Evolutionary conservation across 768 basidiomycete species (phyloP).

Genomic region (Suillus placidus): DNA sequence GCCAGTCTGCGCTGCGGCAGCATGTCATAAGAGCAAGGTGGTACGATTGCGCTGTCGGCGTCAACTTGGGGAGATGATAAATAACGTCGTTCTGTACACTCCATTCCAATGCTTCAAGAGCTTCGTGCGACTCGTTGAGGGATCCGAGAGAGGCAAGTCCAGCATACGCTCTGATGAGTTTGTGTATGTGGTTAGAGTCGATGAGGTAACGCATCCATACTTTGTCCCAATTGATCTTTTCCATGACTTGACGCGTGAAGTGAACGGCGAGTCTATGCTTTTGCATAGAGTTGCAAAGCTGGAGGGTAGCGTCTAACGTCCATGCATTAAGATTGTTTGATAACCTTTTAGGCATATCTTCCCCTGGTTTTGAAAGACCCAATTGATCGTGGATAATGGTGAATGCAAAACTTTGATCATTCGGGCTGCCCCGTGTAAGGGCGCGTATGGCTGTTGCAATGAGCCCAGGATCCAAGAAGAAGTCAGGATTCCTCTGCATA

Average conservation of each 20-base stretch:
- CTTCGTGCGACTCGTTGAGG: constrained; percentile 44
- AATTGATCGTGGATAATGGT: constrained; percentile 63
- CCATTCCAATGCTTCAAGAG: constrained; percentile 67
- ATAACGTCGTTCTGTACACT: constrained; percentile 60
- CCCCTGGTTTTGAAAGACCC: constrained; percentile 55
- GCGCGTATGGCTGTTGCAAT: constrained; percentile 56
- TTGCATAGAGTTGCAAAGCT: constrained; percentile 53
- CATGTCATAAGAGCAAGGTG: constrained; percentile 66
- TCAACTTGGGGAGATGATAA: constrained; percentile 45
- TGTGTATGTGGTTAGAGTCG: constrained; percentile 59
- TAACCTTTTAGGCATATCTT: constrained; percentile 40
- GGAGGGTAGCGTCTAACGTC: constrained; percentile 56
- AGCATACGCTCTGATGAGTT: constrained; percentile 57
- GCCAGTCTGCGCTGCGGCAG: constrained; percentile 67
- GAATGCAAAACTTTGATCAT: constrained; percentile 70
- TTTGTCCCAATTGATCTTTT: constrained; percentile 31
- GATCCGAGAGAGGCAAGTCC: constrained; percentile 43
- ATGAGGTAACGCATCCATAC: constrained; percentile 40
- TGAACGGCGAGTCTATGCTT: constrained; percentile 53
- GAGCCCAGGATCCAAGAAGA: constrained; percentile 56
- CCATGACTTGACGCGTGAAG: constrained; percentile 62
- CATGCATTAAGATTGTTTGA: constrained; percentile 46
- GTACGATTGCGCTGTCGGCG: constrained; percentile 47
- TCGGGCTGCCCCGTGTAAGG: constrained; percentile 54
- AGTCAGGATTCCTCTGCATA: constrained; percentile 45